Base-by-base conservation (phyloP, 2,329 filamentous ascomycete genomes). In the Colletotrichum sublineola region DNA sequence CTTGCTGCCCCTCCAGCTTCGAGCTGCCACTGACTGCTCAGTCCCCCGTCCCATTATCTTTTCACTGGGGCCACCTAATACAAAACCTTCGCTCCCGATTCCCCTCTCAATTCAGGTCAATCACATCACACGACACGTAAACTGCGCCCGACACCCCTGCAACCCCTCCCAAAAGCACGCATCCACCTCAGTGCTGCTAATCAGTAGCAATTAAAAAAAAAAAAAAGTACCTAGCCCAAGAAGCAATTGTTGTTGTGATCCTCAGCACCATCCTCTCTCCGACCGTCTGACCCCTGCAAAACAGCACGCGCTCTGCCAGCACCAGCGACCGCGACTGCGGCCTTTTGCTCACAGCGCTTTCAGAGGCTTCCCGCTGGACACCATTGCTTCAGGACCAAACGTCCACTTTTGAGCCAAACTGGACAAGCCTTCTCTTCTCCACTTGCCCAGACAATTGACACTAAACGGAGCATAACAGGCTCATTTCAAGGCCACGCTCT, bases 51-150 rank as follows among this genome's bases (percentile, higher is more conserved):
- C 40, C 24, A 5, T 33, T 31, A 18, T 61, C 24, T 46, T n/a
- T 33, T 11, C 42, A 40, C 60, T 52, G 60, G 46, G 36, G 50
- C 38, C 38, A 55, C 62, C 38, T 29, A 64, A 55, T 33, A 48
- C 36, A 64, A 64, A 70, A 71, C 69, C 60, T 72, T 69, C 31
- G 53, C 18, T 57, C 64, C 29, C 29, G 14, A 15, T 40, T 20
- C 52, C 40, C 31, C 15, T 48, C 67, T 46, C 57, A 29, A 53
- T 46, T 31, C 58, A 48, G 44, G 33, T 69, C 69, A 68, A 72
- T 72, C 69, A 72, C 69, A 69, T 72, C 69, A 69, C 69, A 66
- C 69, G 46, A 69, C 69, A 63, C 55, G 66, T 55, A 69, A 69
- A 68, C 56, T 53, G 53, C 64, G 55, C 66, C 46, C 44, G 20